Percentiles rank a stretch among this genome's conserved stretches.
These are phyloP conservation scores for Mycocentrospora acerina DNA, from an alignment of 2,329 filamentous ascomycete species.

Conservation along the genomic window DNA sequence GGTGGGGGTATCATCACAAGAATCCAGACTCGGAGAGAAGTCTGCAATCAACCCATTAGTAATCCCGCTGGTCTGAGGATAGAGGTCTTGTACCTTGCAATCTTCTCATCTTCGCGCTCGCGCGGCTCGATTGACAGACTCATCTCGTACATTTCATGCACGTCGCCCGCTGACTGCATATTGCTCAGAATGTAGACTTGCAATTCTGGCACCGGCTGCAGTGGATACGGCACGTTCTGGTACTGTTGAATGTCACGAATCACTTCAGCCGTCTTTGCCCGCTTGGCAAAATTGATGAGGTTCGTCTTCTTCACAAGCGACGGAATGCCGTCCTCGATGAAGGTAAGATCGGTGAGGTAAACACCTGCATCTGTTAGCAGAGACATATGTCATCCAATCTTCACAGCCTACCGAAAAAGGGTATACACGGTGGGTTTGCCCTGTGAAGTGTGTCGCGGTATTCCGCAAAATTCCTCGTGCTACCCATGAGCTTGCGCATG, in stretches of 20 bases:
- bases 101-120: conserved; percentile 98
- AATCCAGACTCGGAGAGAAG: conserved; percentile 58
- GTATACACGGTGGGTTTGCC: conserved; percentile 94
- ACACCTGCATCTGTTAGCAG: conserved; percentile 63
- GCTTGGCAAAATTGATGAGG: conserved; percentile 97
- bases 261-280: conserved; percentile 95
- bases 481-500: conserved; percentile 94
- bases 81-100: conserved; percentile 73
- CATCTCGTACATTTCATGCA: conserved; percentile 99
- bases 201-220: conserved; percentile 85
- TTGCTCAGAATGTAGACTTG: conserved; percentile 97
- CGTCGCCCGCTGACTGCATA: conserved; percentile 92
- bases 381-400: background rate
- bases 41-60: conserved; percentile 35
- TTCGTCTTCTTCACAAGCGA: conserved; percentile 95
- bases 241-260: conserved; percentile 99
- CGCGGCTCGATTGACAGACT: conserved; percentile 90
- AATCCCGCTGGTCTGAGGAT: conserved; percentile 2
- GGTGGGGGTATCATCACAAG: conserved; percentile 50
- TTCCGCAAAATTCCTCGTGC: conserved; percentile 96
- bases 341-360: conserved; percentile 94
- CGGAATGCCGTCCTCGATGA: conserved; percentile 97
- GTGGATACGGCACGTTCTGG: conserved; percentile 92
- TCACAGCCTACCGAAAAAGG: conserved; percentile 80
- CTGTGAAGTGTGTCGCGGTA: conserved; percentile 91